Conservation (phyloP, 1,284 basidiomycete genomes). For the Ustilago bromivora region DNA sequence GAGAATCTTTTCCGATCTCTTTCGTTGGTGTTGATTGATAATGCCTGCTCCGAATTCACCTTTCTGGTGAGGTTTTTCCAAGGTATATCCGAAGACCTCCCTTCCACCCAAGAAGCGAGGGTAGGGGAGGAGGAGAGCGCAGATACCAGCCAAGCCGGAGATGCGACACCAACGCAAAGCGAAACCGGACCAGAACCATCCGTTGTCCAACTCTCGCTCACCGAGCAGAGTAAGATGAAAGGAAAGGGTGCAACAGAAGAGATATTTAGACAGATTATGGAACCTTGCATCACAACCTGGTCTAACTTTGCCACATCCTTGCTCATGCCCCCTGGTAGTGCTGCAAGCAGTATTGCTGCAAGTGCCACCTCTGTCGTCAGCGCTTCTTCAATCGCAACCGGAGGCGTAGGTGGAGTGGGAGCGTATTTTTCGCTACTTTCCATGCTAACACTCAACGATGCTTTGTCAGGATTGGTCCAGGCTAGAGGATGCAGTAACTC, state of each 20-base stretch:
- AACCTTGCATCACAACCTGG: conserved; percentile 57
- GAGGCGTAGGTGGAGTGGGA: not conserved
- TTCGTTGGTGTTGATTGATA: conserved; percentile 63
- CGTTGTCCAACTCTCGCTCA: conserved; percentile 45
- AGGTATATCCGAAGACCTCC: conserved; percentile 6
- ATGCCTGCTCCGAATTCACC: conserved; percentile 65
- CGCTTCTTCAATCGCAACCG: not conserved
- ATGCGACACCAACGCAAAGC: conserved; percentile 7
- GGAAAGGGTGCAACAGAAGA: conserved; percentile 52
- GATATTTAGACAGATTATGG: conserved; percentile 66
- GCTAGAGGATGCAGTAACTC: conserved; percentile 37
- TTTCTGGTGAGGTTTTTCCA: conserved; percentile 67
- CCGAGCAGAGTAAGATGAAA: conserved; percentile 38
- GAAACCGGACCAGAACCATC: conserved; percentile 32
- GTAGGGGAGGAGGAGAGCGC: not conserved
- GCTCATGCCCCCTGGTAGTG: conserved; percentile 17
- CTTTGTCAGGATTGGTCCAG: conserved; percentile 26
- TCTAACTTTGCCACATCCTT: conserved; percentile 44
- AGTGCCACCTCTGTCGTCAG: conserved; percentile 7
- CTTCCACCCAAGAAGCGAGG: not conserved
- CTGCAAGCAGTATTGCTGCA: conserved; percentile 11
- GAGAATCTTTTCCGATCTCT: conserved; percentile 66
- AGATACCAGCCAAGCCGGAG: not conserved
- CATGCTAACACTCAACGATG: conserved; percentile 53
- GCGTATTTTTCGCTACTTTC: conserved; percentile 48